phyloP scores from a whole-genome alignment of 768 basidiomycete genomes.

The Kwoniella europaea region DNA sequence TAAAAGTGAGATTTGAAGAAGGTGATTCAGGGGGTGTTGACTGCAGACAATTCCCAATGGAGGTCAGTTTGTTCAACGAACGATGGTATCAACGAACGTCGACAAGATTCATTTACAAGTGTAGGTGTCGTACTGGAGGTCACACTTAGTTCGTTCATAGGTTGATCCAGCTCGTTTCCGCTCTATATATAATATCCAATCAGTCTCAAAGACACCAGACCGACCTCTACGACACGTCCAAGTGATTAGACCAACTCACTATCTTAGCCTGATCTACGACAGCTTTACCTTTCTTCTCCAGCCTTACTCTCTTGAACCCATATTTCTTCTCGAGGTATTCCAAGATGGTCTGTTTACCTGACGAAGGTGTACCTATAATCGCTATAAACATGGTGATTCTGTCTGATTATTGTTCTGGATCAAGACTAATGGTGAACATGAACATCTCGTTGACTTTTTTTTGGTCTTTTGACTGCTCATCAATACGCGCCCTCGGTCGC shows the following conservation, averaged over 20 bases:
- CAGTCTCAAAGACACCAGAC: not conserved
- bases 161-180: slow-evolving; percentile 16
- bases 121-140: slow-evolving; percentile 14
- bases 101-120: slow-evolving; percentile 1
- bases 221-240: not conserved
- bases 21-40: slow-evolving; percentile 5
- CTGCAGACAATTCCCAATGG: not conserved
- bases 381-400: slow-evolving; percentile 57
- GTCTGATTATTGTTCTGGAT: not conserved
- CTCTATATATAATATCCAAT: not conserved
- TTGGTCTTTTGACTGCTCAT: too few species aligned
- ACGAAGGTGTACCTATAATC: slow-evolving; percentile 58
- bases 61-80: too few species aligned
- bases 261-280: slow-evolving; percentile 24
- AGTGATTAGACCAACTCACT: slow-evolving; percentile 16
- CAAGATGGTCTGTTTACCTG: slow-evolving; percentile 59
- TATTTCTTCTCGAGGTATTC: slow-evolving; percentile 52
- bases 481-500: not conserved
- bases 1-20: slow-evolving; percentile 57
- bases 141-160: slow-evolving; percentile 26
- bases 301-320: slow-evolving; percentile 54
- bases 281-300: slow-evolving; percentile 29
- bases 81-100: not conserved
- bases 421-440: not conserved
- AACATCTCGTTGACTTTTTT: not conserved